A percentile compares a stretch with the other conserved stretches of the same genome.
Conservation (phyloP, 306 rosid genomes). For the Cucurbita pepo region DNA sequence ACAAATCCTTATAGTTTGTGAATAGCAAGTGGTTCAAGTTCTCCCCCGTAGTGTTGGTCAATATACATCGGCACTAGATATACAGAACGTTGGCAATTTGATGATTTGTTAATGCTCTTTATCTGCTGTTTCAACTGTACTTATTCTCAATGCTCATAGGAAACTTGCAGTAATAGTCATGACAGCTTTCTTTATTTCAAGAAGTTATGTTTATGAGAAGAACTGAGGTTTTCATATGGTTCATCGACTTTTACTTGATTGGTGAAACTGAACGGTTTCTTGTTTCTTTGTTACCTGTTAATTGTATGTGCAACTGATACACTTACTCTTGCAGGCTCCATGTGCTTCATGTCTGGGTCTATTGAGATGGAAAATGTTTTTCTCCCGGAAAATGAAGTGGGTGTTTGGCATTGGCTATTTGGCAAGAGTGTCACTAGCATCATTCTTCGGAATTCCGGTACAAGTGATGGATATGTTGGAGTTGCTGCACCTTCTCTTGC, state of each 20-base stretch:
- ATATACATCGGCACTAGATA: background rate
- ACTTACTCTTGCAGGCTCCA: conserved; percentile 50
- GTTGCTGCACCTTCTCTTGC: conserved; percentile 89
- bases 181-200: background rate
- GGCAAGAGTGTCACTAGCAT: conserved; percentile 72
- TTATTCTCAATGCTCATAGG: background rate
- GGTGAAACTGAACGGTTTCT: background rate
- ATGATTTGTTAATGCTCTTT: background rate
- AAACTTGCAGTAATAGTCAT: background rate
- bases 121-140: background rate
- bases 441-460: conserved; percentile 55
- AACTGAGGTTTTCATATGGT: background rate
- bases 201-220: background rate
- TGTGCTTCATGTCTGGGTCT: conserved; percentile 98
- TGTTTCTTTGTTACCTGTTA: background rate
- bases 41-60: background rate
- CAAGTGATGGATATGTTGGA: conserved; percentile 84
- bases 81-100: background rate
- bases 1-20: background rate
- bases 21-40: background rate
- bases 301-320: conserved; percentile 13
- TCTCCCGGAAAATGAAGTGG: conserved; percentile 82
- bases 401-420: conserved; percentile 95
- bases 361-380: conserved; percentile 78
- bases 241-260: background rate